Base-by-base conservation (phyloP, 2,329 filamentous ascomycete genomes). In the Didymella glomerata region DNA sequence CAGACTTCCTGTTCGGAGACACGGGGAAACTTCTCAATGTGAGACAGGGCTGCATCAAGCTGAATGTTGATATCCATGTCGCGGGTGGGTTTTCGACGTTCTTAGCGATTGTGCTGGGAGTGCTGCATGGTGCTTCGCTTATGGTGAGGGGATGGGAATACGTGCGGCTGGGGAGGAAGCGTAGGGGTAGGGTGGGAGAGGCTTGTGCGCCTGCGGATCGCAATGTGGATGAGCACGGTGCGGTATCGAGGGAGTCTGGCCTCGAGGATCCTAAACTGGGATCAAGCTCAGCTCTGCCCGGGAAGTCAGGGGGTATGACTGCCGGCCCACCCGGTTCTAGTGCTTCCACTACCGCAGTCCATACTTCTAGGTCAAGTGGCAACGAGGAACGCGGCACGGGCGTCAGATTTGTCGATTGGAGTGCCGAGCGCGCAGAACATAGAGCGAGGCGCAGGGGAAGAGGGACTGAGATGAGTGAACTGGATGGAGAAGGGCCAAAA, bases 41-140 rank as follows among this genome's bases (percentile, higher is more conserved):
- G 30, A 46, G 24, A 8, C 34, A 59, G 7, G 24, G 40, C 2
- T 59, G 56, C 11, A 28, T 50, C 22, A 42, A 50, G 3, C 24
- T 59, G 20, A 59, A 54, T 4, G 47, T 59, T 8, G 50, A 59
- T 11, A 49, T 59, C n/a, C 56, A 59, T 6, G 34, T 59, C 7
- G 50, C 56, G 14, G 50, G 56, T 2, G 56, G 56, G 0, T 59
- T 59, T 8, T 46, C 50, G 16, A 46, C 53, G 20, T 59, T 59
- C 20, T 47, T 59, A 50, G 50, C 50, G 14, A 27, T 59, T 7
- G 34, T 54, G 11, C 34, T 59, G 16, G 50, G 46, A 0, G 2
- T 50, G 27, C 3, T 54, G 46, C 56, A 59, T 27, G 8, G 36
- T 11, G 41, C 46, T 41, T 41, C 46, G 1, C 3, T 54, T 9